Evolutionary conservation across 2,329 filamentous ascomycete genomes (phyloP), one percentile per base, ranked within the genome.

Genomic region (Ceratocystis huliohia): DNA sequence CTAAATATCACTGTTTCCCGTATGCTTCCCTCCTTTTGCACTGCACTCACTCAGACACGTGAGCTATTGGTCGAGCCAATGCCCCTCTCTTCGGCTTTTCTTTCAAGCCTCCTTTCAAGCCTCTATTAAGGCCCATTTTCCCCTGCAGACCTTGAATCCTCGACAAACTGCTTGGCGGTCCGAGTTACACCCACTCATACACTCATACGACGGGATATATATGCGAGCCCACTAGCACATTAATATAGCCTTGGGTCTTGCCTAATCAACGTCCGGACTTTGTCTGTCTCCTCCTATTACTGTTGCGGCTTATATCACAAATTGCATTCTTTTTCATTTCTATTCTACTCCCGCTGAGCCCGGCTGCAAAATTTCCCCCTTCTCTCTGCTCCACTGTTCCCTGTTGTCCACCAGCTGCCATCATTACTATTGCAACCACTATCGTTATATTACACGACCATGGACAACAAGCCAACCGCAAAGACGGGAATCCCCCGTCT

Each of bases 401-500:
- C 53, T 6, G 10, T 25, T 5, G n/a, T 3, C 30, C 22, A 5
- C 22, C 48, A 25, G 22, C 20, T 48, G 25, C 20, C 20, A 28
- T 28, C 48, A 53, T 10, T 15, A 28, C 22, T n/a, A 53, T 15
- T 25, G 15, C 20, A 15, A 28, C 20, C 48, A 50, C 48, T 22
- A 50, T 50, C 17, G 48, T 15, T 53, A 28, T 15, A 61, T 53
- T 48, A n/a, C n/a, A 41, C 33, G 30, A 44, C n/a, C 22, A 68
- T 68, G 66, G 64, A 68, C 30, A 28, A 63, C 53, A 68, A 63
- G 53, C 46, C 65, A 10, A 37, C 61, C 10, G n/a, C 66, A 33
- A 68, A 67, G 48, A 63, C 65, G 33, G 65, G 64, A 3, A 67
- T 68, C 33, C 67, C 67, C 50, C 67, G 67, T 17, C 59, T 67